Evolutionary conservation across 2,329 filamentous ascomycete genomes (phyloP), one percentile per base, ranked within the genome.

Genomic region (Cordyceps fumosorosea): DNA sequence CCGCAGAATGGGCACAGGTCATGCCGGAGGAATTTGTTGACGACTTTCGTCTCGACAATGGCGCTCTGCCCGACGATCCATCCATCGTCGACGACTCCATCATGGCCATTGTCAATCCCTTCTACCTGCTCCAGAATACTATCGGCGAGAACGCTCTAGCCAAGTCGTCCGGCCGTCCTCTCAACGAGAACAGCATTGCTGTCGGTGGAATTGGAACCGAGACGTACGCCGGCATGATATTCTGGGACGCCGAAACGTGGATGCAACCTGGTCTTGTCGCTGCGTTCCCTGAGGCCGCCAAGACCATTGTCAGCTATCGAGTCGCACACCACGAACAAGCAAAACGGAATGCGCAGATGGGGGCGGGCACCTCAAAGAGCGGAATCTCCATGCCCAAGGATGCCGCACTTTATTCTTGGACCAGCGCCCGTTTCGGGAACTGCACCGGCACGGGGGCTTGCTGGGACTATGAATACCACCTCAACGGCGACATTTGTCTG

Each of bases 391-490:
- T 86, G 67, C 82, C 81, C 0, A 71, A 76, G 1, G 66, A 71
- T 57, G 75, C 64, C 5, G 66, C 67, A 20, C 80, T 85, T 1
- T 90, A 82, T 67, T 81, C 87, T 1, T 90, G 87, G 87, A 89
- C 86, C 0, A 86, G 82, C 66, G 86, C 83, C 8, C 77, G 87
- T 2, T 85, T 79, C 67, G 87, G 87, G 3, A 89, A 89, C 67
- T 89, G 87, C 66, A 69, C 87, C 0, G 80, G 76, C 3, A 82
- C 81, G 3, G 82, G 81, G 0, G 79, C 82, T 5, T 89, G 87
- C 71, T 87, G 85, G 69, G 86, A 89, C 70, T 89, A 89, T 67
- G 80, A 90, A 68, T 90, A 89, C 66, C 87, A 89, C 67, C 67
- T 89, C 51, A 89, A 89, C 66, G 86, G 86, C 4, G 87, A 89